phyloP scores from a whole-genome alignment of 2,329 filamentous ascomycete genomes.

The Colletotrichum musicola region DNA sequence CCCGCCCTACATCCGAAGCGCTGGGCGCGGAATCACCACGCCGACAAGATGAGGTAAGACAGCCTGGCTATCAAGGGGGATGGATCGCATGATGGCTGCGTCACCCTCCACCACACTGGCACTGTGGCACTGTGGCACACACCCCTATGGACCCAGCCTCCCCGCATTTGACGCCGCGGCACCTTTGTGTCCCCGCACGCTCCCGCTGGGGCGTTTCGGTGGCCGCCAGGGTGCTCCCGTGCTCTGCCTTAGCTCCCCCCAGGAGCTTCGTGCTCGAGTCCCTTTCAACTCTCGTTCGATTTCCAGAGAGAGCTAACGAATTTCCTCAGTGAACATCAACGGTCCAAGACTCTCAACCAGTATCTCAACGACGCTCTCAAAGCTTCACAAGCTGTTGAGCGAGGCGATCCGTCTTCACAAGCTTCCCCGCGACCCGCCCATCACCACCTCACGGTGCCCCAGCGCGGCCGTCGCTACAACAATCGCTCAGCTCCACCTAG shows the following conservation, averaged over 20 bases:
- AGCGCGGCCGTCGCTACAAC: slow-evolving; percentile 41
- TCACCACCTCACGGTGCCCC: slow-evolving; percentile 32
- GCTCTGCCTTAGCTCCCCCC: slow-evolving; percentile 38
- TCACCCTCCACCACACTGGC: slow-evolving; percentile 26
- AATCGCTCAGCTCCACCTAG: slow-evolving; percentile 52
- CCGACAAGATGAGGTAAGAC: slow-evolving; percentile 35
- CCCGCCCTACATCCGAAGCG: not conserved
- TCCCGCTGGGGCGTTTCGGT: slow-evolving; percentile 37
- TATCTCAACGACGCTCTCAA: slow-evolving; percentile 29
- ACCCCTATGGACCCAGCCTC: slow-evolving; percentile 31
- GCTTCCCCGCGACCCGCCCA: not conserved
- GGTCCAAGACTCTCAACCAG: slow-evolving; percentile 26
- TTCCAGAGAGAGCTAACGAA: slow-evolving; percentile 31
- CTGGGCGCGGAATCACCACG: slow-evolving; percentile 17
- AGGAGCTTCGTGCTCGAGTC: slow-evolving; percentile 36
- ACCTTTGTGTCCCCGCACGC: slow-evolving; percentile 34
- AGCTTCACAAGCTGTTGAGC: slow-evolving; percentile 22
- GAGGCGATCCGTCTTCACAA: slow-evolving; percentile 4
- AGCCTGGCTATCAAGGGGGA: slow-evolving; percentile 21
- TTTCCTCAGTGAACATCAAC: slow-evolving; percentile 12
- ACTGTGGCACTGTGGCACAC: not conserved
- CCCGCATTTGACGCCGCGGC: slow-evolving; percentile 32
- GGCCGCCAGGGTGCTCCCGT: slow-evolving; percentile 36
- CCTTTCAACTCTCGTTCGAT: slow-evolving; percentile 20
- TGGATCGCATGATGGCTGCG: slow-evolving; percentile 38